These are phyloP conservation scores for Astrothelium macrocarpum DNA, from an alignment of 495 filamentous ascomycete species.

Conservation along the genomic window DNA sequence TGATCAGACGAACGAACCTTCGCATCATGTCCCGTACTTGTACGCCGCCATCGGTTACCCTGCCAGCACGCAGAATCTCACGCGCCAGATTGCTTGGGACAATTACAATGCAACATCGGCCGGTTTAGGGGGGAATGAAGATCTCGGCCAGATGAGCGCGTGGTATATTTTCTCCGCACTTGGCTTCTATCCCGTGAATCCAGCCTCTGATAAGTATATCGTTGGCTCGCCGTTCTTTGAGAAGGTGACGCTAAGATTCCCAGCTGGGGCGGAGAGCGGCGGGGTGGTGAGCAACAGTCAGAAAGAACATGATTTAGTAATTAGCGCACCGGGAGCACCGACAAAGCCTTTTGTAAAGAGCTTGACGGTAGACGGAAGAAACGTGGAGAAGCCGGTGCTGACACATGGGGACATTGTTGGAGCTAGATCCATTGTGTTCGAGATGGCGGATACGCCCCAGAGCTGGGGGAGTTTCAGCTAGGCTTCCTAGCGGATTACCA, in stretches of 20 bases:
- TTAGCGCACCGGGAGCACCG: slow-evolving; percentile 14
- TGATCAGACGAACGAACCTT: slow-evolving; percentile 19
- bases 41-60: slow-evolving; percentile 18
- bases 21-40: slow-evolving; percentile 18
- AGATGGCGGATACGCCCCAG: slow-evolving; percentile 19
- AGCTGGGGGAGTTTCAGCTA: slow-evolving; percentile 6
- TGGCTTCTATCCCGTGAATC: slow-evolving; percentile 21
- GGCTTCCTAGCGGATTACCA: background rate
- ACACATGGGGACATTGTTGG: slow-evolving; percentile 14
- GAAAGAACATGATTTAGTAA: slow-evolving; percentile 11
- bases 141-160: slow-evolving; percentile 21
- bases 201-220: slow-evolving; percentile 15
- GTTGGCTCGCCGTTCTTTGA: slow-evolving; percentile 19
- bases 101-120: slow-evolving; percentile 21
- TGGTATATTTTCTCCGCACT: slow-evolving; percentile 19
- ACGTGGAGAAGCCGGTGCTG: slow-evolving; percentile 16
- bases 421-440: slow-evolving; percentile 13
- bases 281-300: slow-evolving; percentile 7
- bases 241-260: slow-evolving; percentile 14
- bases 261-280: slow-evolving; percentile 15
- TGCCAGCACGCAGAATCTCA: slow-evolving; percentile 17
- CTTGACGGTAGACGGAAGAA: slow-evolving; percentile 13
- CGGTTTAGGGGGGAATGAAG: slow-evolving; percentile 17
- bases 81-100: slow-evolving; percentile 8
- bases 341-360: slow-evolving; percentile 18